Percentiles rank a stretch among this genome's conserved stretches.
These are phyloP conservation scores for Gyromitra esculenta DNA, from an alignment of 2,329 filamentous ascomycete genomes.

Conservation along the genomic window DNA sequence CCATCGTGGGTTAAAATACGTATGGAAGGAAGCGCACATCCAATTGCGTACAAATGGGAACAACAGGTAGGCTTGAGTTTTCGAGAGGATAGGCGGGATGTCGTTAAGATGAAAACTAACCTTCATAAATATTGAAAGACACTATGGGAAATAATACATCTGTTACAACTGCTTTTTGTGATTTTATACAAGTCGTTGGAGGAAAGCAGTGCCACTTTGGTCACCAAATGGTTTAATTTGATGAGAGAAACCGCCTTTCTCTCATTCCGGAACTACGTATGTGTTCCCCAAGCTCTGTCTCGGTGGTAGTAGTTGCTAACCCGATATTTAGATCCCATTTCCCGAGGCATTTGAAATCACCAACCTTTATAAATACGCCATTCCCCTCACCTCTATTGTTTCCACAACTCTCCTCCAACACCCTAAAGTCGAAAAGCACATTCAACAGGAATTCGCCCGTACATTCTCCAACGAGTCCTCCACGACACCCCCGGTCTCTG, in stretches of 20 bases:
- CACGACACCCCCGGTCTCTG: constrained; percentile 48
- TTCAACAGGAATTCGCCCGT: constrained; percentile 52
- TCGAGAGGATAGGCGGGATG: not conserved
- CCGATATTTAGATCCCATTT: constrained; percentile 49
- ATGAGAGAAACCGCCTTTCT: constrained; percentile 77
- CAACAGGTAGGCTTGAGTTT: constrained; percentile 50
- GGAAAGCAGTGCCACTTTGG: constrained; percentile 67
- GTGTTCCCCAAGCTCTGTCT: not conserved
- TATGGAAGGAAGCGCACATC: constrained; percentile 41
- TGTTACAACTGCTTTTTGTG: constrained; percentile 77
- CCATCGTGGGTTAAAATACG: constrained; percentile 52
- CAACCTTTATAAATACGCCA: constrained; percentile 52
- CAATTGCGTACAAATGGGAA: constrained; percentile 54
- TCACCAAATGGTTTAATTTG: constrained; percentile 78
- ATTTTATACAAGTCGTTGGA: constrained; percentile 70
- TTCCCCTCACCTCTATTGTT: constrained; percentile 55
- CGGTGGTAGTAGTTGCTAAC: constrained; percentile 29
- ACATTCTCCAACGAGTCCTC: constrained; percentile 43
- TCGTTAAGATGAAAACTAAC: constrained; percentile 4
- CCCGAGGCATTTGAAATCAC: constrained; percentile 53
- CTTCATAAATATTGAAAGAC: constrained; percentile 43
- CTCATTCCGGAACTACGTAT: constrained; percentile 53
- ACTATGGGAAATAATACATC: constrained; percentile 76
- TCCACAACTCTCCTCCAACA: constrained; percentile 56
- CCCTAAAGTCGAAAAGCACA: constrained; percentile 49